These are phyloP conservation scores for Fusarium pilosicola DNA, from an alignment of 2,329 filamentous ascomycete genomes.

Conservation along the genomic window DNA sequence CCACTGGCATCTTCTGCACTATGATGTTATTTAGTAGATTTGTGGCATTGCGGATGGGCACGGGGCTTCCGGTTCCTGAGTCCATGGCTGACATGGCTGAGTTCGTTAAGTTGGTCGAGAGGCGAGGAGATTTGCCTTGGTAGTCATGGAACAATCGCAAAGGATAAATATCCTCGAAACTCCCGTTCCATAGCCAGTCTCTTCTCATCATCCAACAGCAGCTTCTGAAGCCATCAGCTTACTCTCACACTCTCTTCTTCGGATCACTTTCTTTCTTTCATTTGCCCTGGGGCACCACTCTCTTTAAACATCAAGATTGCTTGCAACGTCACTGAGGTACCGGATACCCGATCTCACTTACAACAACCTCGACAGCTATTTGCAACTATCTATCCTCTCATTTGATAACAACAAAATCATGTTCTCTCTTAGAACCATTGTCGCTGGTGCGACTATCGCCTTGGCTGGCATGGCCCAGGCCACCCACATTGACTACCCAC, in stretches of 20 bases:
- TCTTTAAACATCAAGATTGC: slow-evolving; percentile 32
- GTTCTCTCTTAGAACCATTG: slow-evolving; percentile 42
- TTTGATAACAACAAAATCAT: slow-evolving; percentile 25
- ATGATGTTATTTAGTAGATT: background rate
- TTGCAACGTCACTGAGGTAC: slow-evolving; percentile 18
- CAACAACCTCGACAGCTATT: slow-evolving; percentile 12
- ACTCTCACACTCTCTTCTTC: slow-evolving; percentile 35
- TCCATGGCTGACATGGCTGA: background rate
- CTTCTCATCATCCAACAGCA: slow-evolving; percentile 32
- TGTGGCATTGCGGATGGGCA: slow-evolving; percentile 23
- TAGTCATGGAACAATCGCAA: background rate
- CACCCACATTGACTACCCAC: slow-evolving; percentile 56
- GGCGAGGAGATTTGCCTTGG: background rate
- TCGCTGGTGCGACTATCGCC: slow-evolving; percentile 52
- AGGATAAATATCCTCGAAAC: slow-evolving; percentile 39
- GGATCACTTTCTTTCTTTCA: slow-evolving; percentile 17
- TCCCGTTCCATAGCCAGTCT: slow-evolving; percentile 3
- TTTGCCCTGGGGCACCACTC: slow-evolving; percentile 31
- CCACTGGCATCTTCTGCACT: slow-evolving; percentile 5
- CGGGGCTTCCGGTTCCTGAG: slow-evolving; percentile 31
- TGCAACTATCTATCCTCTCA: slow-evolving; percentile 28
- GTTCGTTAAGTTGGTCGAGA: slow-evolving; percentile 9
- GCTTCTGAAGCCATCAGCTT: slow-evolving; percentile 37
- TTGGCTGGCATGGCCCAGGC: slow-evolving; percentile 52
- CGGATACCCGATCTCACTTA: slow-evolving; percentile 1